Evolutionary conservation across 192 early-diverging fungal species (phyloP).

Genomic region (Podila horticola): DNA sequence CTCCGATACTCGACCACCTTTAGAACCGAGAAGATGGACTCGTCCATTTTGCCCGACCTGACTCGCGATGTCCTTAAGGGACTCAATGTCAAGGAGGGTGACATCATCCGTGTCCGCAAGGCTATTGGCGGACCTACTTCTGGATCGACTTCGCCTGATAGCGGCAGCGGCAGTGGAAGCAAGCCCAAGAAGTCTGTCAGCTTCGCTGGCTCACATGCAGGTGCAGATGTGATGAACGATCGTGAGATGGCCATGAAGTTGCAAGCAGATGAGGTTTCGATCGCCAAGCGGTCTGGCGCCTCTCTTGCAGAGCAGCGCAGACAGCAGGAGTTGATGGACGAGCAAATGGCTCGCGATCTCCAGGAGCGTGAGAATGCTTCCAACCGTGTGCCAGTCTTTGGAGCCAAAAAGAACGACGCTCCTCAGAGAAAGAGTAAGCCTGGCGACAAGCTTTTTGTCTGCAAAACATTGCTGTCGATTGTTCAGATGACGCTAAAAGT

Average conservation of each 20-base stretch:
- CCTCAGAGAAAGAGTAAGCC: conserved; percentile 48
- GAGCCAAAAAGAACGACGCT: conserved; percentile 32
- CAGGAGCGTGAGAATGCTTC: conserved; percentile 75
- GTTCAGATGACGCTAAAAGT: conserved; percentile 3
- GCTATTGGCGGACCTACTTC: conserved; percentile 53
- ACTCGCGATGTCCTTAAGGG: conserved; percentile 77
- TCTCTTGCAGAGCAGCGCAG: conserved; percentile 54
- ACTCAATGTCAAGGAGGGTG: conserved; percentile 86
- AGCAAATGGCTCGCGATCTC: conserved; percentile 81
- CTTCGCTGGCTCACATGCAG: conserved; percentile 44
- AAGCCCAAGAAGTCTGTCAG: conserved; percentile 52
- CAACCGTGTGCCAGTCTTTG: conserved; percentile 45
- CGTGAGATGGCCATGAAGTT: conserved; percentile 44
- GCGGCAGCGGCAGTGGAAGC: conserved; percentile 49
- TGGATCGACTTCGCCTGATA: conserved; percentile 60
- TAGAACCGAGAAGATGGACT: conserved; percentile 88
- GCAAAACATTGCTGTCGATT: not conserved
- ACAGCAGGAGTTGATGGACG: conserved; percentile 71
- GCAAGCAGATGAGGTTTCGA: conserved; percentile 48
- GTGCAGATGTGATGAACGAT: conserved; percentile 42
- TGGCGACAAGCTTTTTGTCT: not conserved
- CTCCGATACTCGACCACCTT: conserved; percentile 85
- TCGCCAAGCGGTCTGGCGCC: conserved; percentile 20
- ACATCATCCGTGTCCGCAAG: conserved; percentile 84
- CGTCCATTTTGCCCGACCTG: conserved; percentile 77